A percentile compares a stretch with the other conserved stretches of the same genome.
Conservation (phyloP, 805 yeast species). For the Pichia gijzeniarum region DNA sequence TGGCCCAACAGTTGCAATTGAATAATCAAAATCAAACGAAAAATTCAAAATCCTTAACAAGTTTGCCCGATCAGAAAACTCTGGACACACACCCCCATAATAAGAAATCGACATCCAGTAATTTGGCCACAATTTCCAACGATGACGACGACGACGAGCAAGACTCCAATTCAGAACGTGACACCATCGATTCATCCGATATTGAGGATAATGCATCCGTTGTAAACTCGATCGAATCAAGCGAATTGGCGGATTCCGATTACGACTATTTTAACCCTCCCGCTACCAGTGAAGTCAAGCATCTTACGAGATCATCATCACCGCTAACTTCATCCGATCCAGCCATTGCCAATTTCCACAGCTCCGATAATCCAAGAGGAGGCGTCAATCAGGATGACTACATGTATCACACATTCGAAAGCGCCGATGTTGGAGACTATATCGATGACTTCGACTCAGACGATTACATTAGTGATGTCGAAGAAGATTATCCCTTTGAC, state of each 20-base stretch:
- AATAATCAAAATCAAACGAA: neutral
- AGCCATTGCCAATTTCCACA: neutral
- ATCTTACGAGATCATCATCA: neutral
- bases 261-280: conserved; percentile 14
- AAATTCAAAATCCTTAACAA: neutral
- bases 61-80: too few species aligned
- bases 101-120: too few species aligned
- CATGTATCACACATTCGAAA: conserved; percentile 10
- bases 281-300: neutral
- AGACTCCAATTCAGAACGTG: conserved; percentile 4
- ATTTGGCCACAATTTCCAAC: neutral
- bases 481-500: conserved; percentile 16
- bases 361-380: neutral
- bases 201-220: conserved; percentile 11
- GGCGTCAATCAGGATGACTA: neutral
- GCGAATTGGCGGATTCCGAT: conserved; percentile 24
- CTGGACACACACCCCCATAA: too few species aligned
- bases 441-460: conserved; percentile 25
- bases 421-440: conserved; percentile 5
- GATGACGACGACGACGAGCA: neutral
- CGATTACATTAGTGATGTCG: conserved; percentile 24
- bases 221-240: conserved; percentile 21
- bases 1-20: neutral
- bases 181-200: conserved; percentile 7
- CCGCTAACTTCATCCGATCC: neutral